These are phyloP conservation scores for Salicornia ramosissima DNA, from an alignment of 148 eudicot species.

Conservation along the genomic window DNA sequence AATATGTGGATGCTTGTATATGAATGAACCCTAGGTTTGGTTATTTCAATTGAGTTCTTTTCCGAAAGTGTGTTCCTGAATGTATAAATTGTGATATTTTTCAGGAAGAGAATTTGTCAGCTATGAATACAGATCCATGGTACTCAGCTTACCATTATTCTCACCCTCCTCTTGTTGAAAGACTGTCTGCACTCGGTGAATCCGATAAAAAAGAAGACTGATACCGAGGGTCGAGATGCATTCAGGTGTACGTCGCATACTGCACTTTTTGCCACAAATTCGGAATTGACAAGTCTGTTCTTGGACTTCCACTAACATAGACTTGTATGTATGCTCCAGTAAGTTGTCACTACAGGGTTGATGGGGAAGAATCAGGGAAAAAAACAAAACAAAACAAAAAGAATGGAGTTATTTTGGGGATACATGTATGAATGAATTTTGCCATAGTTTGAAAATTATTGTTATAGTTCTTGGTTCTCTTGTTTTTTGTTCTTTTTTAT, in stretches of 20 bases:
- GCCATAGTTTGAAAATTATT: slow-evolving; percentile 7
- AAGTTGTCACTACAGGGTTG: slow-evolving; percentile 8
- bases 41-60: neutral
- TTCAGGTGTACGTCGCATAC: slow-evolving; percentile 6
- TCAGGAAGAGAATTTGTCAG: slow-evolving; percentile 92
- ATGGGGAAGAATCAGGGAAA: slow-evolving; percentile 14
- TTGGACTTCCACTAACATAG: slow-evolving; percentile 6
- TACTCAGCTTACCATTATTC: slow-evolving; percentile 95
- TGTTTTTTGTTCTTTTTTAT: neutral
- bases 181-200: slow-evolving; percentile 74
- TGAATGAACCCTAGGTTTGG: neutral
- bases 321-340: slow-evolving; percentile 12
- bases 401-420: neutral
- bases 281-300: slow-evolving; percentile 2
- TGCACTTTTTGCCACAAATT: slow-evolving; percentile 3
- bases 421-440: slow-evolving; percentile 28
- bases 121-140: slow-evolving; percentile 99
- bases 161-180: slow-evolving; percentile 96
- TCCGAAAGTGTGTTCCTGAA: neutral
- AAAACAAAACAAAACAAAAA: too few relatives aligned
- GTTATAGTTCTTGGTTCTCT: neutral
- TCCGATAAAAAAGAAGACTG: slow-evolving; percentile 65
- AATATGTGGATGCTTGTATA: neutral
- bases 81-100: slow-evolving; percentile 7
- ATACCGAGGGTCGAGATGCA: slow-evolving; percentile 5